Conservation (phyloP, 192 early-diverging fungal genomes). For the Coemansia sp. region DNA sequence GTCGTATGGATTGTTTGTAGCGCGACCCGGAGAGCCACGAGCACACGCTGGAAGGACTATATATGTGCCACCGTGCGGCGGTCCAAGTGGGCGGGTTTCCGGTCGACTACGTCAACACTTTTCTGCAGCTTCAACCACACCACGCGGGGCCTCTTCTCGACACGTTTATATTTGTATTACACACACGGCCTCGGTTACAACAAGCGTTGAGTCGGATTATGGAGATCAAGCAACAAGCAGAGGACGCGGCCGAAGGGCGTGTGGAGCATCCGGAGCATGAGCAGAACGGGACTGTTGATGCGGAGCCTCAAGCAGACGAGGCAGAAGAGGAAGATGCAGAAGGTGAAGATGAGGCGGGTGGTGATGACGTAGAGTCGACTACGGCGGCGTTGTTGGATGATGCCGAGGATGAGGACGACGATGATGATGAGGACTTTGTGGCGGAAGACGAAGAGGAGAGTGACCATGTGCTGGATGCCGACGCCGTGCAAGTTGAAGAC, state of each 20-base stretch:
- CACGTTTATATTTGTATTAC: constrained; percentile 45
- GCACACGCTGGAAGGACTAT: constrained; percentile 34
- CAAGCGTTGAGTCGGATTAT: constrained; percentile 32
- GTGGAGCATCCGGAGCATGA: background rate
- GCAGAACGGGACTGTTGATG: background rate
- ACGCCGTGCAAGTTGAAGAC: constrained; percentile 10
- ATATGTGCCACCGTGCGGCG: constrained; percentile 45
- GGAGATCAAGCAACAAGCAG: constrained; percentile 28
- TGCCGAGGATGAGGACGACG: constrained; percentile 6
- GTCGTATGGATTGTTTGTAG: constrained; percentile 20
- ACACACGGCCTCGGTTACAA: constrained; percentile 24
- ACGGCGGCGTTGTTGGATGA: constrained; percentile 28
- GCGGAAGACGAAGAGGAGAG: constrained; percentile 37
- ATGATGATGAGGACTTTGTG: constrained; percentile 44
- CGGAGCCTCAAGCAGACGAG: background rate
- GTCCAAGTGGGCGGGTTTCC: constrained; percentile 29
- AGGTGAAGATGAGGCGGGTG: too few relatives aligned
- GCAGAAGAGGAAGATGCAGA: background rate
- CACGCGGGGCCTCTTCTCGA: constrained; percentile 21
- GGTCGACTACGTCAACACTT: constrained; percentile 43
- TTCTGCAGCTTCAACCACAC: background rate
- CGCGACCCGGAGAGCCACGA: constrained; percentile 34
- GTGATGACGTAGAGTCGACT: constrained; percentile 6
- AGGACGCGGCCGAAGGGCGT: background rate
- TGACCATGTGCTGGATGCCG: constrained; percentile 37